phyloP scores from a whole-genome alignment of 2,329 filamentous ascomycete genomes.

The Beauveria australis region DNA sequence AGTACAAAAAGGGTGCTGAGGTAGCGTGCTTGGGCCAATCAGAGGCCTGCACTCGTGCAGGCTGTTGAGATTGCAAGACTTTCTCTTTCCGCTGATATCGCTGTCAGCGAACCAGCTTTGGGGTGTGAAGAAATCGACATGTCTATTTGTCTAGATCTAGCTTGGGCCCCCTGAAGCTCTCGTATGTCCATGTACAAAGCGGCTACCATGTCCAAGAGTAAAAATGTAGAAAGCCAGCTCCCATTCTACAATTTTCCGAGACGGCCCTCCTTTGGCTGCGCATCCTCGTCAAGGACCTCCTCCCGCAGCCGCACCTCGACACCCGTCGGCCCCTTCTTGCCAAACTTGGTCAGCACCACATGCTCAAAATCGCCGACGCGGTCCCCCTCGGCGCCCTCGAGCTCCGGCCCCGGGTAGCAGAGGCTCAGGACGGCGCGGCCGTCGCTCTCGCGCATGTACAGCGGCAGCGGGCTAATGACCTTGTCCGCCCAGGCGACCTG shows the following conservation, averaged over 20 bases:
- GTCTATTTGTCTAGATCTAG: too few species aligned
- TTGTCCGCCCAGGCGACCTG: conserved; percentile 50
- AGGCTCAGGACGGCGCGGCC: conserved; percentile 45
- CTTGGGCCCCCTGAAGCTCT: too few species aligned
- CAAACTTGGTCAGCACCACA: conserved; percentile 50
- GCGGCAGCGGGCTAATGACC: conserved; percentile 47
- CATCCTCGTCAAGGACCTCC: conserved; percentile 41
- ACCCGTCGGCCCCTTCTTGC: conserved; percentile 40
- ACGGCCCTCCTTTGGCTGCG: conserved; percentile 17
- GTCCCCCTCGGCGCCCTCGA: conserved; percentile 29
- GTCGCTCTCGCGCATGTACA: conserved; percentile 37
- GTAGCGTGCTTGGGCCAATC: too few species aligned
- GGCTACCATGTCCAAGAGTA: not conserved
- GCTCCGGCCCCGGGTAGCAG: conserved; percentile 50
- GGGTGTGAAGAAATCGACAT: not conserved
- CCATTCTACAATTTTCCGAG: conserved; percentile 19
- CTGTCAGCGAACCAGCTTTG: not conserved
- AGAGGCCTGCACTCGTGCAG: too few species aligned
- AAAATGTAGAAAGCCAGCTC: not conserved
- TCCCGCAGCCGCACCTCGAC: conserved; percentile 44
- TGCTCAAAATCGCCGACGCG: conserved; percentile 49
- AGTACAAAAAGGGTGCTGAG: too few species aligned
- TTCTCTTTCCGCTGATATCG: not conserved
- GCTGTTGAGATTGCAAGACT: too few species aligned
- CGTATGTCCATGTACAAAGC: not conserved